phyloP scores from a whole-genome alignment of 345 rosid species.

The Adansonia digitata region DNA sequence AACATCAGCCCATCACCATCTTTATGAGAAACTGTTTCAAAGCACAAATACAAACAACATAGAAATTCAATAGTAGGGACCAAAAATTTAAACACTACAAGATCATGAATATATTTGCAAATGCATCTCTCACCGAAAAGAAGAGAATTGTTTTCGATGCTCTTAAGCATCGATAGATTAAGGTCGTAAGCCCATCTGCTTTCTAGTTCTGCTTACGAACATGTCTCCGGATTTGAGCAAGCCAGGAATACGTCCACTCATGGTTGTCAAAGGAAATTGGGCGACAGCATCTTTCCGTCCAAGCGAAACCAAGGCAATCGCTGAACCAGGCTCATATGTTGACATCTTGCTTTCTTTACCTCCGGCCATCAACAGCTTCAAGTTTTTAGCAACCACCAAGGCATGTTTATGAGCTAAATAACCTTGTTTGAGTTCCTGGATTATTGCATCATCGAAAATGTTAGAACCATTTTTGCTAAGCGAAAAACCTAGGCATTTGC shows the following conservation, averaged over 20 bases:
- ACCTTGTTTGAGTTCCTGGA: constrained; percentile 81
- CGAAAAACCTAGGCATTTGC: constrained; percentile 10
- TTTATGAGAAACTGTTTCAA: neutral
- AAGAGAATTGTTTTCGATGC: neutral
- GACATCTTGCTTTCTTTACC: constrained; percentile 54
- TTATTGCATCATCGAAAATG: neutral
- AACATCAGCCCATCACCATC: neutral
- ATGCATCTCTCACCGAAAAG: neutral
- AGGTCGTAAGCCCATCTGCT: constrained; percentile 44
- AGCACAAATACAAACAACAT: neutral
- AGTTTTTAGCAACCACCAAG: constrained; percentile 51
- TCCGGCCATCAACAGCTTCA: constrained; percentile 54
- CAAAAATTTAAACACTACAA: neutral
- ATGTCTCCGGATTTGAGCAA: constrained; percentile 65
- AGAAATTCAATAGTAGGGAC: neutral
- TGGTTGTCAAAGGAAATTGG: constrained; percentile 60
- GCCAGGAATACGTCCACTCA: constrained; percentile 69
- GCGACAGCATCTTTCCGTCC: constrained; percentile 76
- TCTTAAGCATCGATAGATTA: neutral
- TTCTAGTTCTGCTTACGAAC: constrained; percentile 74
- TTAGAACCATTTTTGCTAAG: neutral
- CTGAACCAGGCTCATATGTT: constrained; percentile 39
- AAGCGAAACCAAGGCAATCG: constrained; percentile 53
- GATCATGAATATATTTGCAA: neutral
- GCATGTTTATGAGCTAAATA: constrained; percentile 70